These are phyloP conservation scores for Bipolaris bicolor DNA, from an alignment of 2,329 filamentous ascomycete species.

Conservation along the genomic window DNA sequence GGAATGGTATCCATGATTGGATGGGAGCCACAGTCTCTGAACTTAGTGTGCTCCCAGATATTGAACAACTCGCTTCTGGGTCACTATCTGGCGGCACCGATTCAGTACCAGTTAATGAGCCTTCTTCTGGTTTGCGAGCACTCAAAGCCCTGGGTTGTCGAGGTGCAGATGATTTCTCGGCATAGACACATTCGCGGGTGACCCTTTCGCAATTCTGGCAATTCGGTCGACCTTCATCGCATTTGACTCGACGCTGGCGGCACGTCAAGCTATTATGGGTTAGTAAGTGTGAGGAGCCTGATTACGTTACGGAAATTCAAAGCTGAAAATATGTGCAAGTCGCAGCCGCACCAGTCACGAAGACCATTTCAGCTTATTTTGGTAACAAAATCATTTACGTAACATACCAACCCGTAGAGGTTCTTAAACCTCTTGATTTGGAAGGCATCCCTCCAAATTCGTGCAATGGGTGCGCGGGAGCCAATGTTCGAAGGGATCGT, in stretches of 20 bases:
- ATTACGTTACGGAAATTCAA: not conserved
- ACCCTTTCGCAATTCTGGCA: constrained; percentile 54
- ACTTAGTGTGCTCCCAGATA: constrained; percentile 8
- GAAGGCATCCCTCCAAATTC: constrained; percentile 39
- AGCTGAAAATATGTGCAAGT: not conserved
- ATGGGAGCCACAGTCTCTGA: constrained; percentile 13
- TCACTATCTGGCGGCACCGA: constrained; percentile 7
- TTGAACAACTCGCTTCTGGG: constrained; percentile 1
- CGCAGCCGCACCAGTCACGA: not conserved
- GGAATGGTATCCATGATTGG: constrained; percentile 26
- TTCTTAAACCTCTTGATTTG: constrained; percentile 52
- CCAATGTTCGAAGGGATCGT: constrained; percentile 8
- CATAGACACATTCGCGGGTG: constrained; percentile 51
- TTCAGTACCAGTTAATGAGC: constrained; percentile 13
- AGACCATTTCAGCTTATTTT: not conserved
- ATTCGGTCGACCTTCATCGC: constrained; percentile 54
- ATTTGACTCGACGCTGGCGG: constrained; percentile 58
- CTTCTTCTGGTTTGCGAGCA: constrained; percentile 16
- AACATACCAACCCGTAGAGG: constrained; percentile 53
- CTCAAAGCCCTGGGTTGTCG: constrained; percentile 20
- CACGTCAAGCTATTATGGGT: constrained; percentile 49
- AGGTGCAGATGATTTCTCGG: constrained; percentile 17
- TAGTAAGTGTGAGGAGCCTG: constrained; percentile 3
- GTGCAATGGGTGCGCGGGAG: constrained; percentile 5
- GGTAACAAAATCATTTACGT: not conserved